Percentiles rank a stretch among this genome's conserved stretches.
phyloP scores from a whole-genome alignment of 164 flowering plant genomes.

The Magnolia officinalis region DNA sequence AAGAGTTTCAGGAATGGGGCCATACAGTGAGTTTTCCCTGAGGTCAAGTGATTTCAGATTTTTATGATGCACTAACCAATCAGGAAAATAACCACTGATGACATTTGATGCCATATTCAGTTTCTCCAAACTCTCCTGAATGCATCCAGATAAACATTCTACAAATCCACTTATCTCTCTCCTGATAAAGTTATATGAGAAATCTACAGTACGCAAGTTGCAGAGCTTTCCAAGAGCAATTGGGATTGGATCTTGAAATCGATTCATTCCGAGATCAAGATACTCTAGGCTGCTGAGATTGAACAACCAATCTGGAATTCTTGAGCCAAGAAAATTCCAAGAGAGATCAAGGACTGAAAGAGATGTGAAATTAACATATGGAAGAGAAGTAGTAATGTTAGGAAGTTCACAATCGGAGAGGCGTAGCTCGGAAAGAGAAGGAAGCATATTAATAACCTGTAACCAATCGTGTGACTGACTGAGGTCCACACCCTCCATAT shows the following conservation, averaged over 20 bases:
- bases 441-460: neutral
- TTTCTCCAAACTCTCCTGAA: neutral
- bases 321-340: neutral
- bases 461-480: neutral
- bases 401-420: neutral
- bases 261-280: neutral
- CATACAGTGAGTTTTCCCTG: neutral
- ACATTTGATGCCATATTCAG: neutral
- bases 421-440: neutral
- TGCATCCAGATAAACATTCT: neutral
- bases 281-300: neutral
- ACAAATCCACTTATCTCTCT: neutral
- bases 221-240: neutral
- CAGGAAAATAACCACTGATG: neutral
- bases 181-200: neutral
- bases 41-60: neutral
- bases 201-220: neutral
- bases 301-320: neutral
- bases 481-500: neutral
- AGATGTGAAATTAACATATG: neutral
- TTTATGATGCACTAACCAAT: neutral
- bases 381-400: neutral
- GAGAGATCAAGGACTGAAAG: conserved; percentile 1
- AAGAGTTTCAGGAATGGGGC: neutral
- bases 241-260: neutral